Evolutionary conservation across 1,284 basidiomycete genomes (phyloP), one percentile per base, ranked within the genome.

Genomic region (Chalciporus sp.): DNA sequence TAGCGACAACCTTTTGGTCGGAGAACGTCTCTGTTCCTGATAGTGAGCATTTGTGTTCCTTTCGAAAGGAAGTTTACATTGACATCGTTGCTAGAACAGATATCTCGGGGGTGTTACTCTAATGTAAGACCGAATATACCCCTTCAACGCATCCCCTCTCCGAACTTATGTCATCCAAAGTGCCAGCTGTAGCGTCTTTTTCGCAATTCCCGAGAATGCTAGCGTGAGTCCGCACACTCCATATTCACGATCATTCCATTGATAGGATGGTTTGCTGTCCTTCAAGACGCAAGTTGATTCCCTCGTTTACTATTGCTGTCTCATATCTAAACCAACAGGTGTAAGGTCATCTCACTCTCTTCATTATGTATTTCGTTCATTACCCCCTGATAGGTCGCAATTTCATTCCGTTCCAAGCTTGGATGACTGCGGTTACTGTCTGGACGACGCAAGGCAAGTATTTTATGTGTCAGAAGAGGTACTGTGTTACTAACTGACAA

Each of bases 341-440:
- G 42, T 45, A 33, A 20, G 43, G 10, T 19, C 33, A 9, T 14
- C 10, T 26, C 28, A 16, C 27, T n/a, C 17, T 44, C 14, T 1
- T n/a, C 16, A 12, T 12, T 5, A 5, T 29, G 20, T 49, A 26
- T 35, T 26, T 42, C 23, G 20, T 28, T 40, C 42, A 44, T 23
- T 20, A 17, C 31, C 29, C 4, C 14, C n/a, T 20, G 9, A 10
- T 23, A 52, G 51, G 44, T 20, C 7, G 19, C 27, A 33, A 31
- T 17, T 52, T 40, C 26, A 23, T 52, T 17, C n/a, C 16, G 7
- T 52, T 52, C 26, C 51, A 52, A 41, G 44, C 44, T 11, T 47
- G 51, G 50, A 45, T 35, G 33, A 47, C 51, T 23, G 51, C 51
- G 12, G 20, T 47, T 31, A 29, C 45, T 27, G 14, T 47, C 5